Evolutionary conservation across 1,284 basidiomycete species (phyloP), one percentile per base, ranked within the genome.

Genomic region (Leucoagaricus sp.): DNA sequence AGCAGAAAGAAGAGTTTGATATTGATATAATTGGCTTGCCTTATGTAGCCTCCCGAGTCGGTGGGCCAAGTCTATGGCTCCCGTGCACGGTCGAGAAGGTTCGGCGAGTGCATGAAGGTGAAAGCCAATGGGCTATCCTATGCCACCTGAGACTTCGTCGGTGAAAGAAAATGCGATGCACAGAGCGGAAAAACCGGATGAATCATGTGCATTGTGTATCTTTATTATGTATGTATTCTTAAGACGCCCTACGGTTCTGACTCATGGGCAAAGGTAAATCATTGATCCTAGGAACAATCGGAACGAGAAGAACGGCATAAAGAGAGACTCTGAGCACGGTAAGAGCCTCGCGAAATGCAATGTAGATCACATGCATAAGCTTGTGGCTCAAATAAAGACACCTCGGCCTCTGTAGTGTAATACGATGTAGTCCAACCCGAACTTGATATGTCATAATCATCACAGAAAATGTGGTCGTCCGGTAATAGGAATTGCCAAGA

Each of bases 41-140:
- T 55, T 49, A 33, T 55, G 53, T 48, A 48, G 46, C 33, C 23
- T 38, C 46, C 41, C 23, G 38, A 41, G 45, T 48, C 23, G 10
- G 47, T 4, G n/a, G 47, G 25, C 19, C 21, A 40, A 45, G 54
- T 50, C 41, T 50, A 45, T 40, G 54, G 50, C 54, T 45, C 41
- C 19, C 17, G 28, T 10, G 48, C 15, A 28, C 26, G 7, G 26
- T 21, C 29, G 21, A 23, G 23, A 21, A 7, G 23, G 17, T 19
- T 41, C 28, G 44, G 28, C 15, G 25, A 29, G 23, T 23, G 33
- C 54, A 56, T 56, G n/a, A 42, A 55, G 46, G 33, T 28, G 23
- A 34, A 19, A 38, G 36, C 1, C 29, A 17, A 4, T 12, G 28
- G 34, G 44, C 45, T 54, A 33, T 40, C 33, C 40, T 33, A 3